phyloP scores from a whole-genome alignment of 148 eudicot species.

The Gaultheria prostrata region DNA sequence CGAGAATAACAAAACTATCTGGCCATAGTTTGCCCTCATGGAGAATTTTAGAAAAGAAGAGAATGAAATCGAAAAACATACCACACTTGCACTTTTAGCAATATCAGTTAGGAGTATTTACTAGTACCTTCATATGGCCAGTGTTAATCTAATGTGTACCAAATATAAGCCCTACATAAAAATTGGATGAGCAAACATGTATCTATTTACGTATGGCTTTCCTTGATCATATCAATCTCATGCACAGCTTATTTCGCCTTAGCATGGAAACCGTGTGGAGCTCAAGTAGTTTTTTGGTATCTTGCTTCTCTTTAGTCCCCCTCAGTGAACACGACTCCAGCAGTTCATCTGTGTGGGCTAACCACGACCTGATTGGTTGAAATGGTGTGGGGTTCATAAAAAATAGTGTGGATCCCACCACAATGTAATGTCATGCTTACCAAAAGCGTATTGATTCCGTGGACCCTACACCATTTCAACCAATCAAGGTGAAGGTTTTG shows the following conservation, averaged over 20 bases:
- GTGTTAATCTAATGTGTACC: neutral
- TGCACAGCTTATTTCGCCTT: neutral
- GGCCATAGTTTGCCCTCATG: neutral
- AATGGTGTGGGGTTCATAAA: too few species aligned
- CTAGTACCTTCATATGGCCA: neutral
- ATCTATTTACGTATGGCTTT: neutral
- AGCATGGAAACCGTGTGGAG: slow-evolving; percentile 1
- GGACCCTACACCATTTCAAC: too few species aligned
- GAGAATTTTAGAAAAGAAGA: neutral
- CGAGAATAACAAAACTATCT: too few species aligned
- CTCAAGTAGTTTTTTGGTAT: neutral
- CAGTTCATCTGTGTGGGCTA: too few species aligned
- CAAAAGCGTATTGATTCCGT: too few species aligned
- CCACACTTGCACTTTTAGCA: neutral
- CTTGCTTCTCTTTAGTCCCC: neutral
- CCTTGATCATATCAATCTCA: neutral
- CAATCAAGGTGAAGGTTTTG: too few species aligned
- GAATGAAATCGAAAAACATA: neutral
- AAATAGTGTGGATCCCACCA: too few species aligned
- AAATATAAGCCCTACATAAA: neutral
- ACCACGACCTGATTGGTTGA: too few species aligned
- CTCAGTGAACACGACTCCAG: neutral
- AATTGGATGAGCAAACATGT: neutral
- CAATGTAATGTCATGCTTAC: too few species aligned
- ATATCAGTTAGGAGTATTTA: neutral